phyloP scores from a whole-genome alignment of 495 filamentous ascomycete genomes.

The Podospora conica region DNA sequence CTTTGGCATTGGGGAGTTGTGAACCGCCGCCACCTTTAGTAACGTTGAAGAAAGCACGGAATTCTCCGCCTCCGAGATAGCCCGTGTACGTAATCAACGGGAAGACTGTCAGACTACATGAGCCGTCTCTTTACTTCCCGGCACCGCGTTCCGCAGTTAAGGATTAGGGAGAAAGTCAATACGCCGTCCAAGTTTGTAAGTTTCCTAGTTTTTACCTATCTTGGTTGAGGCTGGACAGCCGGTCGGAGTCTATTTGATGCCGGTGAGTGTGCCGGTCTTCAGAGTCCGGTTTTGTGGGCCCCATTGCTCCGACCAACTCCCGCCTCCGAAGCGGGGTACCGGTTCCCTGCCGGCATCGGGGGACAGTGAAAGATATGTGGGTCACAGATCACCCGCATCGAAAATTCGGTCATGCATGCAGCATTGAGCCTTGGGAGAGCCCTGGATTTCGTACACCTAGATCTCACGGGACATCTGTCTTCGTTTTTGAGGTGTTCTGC shows the following conservation, averaged over 20 bases:
- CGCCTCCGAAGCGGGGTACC: background rate
- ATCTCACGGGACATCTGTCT: too few relatives aligned
- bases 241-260: background rate
- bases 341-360: background rate
- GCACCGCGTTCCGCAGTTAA: background rate
- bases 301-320: background rate
- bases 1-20: background rate
- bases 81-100: background rate
- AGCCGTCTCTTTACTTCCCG: background rate
- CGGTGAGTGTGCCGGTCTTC: background rate
- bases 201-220: too few relatives aligned
- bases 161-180: background rate
- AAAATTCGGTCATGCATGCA: background rate
- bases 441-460: background rate
- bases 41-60: background rate
- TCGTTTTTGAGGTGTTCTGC: background rate
- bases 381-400: background rate
- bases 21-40: background rate
- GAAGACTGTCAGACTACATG: background rate
- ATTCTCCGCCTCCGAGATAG: background rate
- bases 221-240: background rate
- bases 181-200: too few relatives aligned
- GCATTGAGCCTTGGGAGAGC: background rate
- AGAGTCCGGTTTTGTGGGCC: background rate
- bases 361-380: background rate